Evolutionary conservation across 1,139 yeast species (phyloP), one percentile per base, ranked within the genome.

Genomic region (Taphrina deformans): DNA sequence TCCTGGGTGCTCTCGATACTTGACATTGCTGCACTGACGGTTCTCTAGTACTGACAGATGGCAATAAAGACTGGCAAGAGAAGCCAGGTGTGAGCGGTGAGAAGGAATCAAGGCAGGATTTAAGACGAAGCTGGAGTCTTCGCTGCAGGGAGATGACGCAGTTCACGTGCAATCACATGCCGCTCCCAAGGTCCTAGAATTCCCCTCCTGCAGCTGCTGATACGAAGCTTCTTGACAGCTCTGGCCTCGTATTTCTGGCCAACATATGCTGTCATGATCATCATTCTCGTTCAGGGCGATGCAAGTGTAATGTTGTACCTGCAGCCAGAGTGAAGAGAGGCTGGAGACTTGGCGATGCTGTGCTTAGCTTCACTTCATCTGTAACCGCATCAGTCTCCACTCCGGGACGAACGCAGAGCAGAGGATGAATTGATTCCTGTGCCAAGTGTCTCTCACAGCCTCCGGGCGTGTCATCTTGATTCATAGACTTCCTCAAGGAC

Each of bases 1-100:
- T 51, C 55, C 21, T 48, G 52, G 12, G 52, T 48, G 52, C 23
- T 48, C 10, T 44, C 48, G n/a, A 44, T 44, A 12, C 6, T 44
- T 7, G 48, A 44, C 41, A 38, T 38, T n/a, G 41, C 41, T 38
- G 41, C n/a, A n/a, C 41, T 38, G n/a, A n/a, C n/a, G n/a, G n/a
- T n/a, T n/a, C n/a, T n/a, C n/a, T n/a, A n/a, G n/a, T n/a, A n/a
- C n/a, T n/a, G n/a, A n/a, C n/a, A n/a, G n/a, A n/a, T n/a, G n/a
- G n/a, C n/a, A n/a, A n/a, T n/a, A n/a, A n/a, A n/a, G n/a, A n/a
- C n/a, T n/a, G n/a, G n/a, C n/a, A n/a, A n/a, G n/a, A n/a, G n/a
- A n/a, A n/a, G n/a, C n/a, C n/a, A n/a, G n/a, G n/a, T n/a, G n/a
- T n/a, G n/a, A n/a, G n/a, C n/a, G n/a, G n/a, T n/a, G n/a, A n/a